Percentiles rank a stretch among this genome's conserved stretches.
Evolutionary conservation across 2,329 filamentous ascomycete genomes (phyloP).

Genomic region (Fusarium sp.): DNA sequence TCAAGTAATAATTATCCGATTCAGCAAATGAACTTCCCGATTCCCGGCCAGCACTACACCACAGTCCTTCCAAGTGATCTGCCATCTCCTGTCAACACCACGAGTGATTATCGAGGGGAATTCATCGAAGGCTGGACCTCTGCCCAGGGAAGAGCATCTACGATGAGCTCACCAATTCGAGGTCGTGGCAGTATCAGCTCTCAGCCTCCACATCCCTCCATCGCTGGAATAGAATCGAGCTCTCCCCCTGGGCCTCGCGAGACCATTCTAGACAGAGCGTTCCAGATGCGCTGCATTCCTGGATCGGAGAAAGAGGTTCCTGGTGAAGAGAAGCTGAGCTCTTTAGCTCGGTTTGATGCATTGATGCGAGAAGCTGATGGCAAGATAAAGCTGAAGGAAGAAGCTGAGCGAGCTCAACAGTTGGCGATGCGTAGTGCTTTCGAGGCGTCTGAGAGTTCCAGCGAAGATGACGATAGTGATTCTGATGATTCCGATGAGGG

Average conservation of each 20-base stretch:
- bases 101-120: constrained; percentile 67
- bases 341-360: constrained; percentile 74
- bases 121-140: constrained; percentile 73
- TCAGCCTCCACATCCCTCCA: constrained; percentile 56
- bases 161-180: constrained; percentile 68
- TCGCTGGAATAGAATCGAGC: constrained; percentile 58
- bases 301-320: constrained; percentile 67
- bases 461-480: constrained; percentile 56
- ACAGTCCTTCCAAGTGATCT: constrained; percentile 67
- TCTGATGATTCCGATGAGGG: constrained; percentile 59
- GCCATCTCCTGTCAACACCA: constrained; percentile 68
- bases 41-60: constrained; percentile 64
- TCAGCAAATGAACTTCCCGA: constrained; percentile 56
- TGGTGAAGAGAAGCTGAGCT: constrained; percentile 74
- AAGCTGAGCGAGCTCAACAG: constrained; percentile 52
- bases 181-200: constrained; percentile 69
- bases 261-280: constrained; percentile 76
- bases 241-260: constrained; percentile 69
- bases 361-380: constrained; percentile 73
- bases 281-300: constrained; percentile 73
- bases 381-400: constrained; percentile 59
- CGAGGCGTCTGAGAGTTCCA: constrained; percentile 64
- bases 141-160: constrained; percentile 70
- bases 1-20: constrained; percentile 62
- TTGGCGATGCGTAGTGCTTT: constrained; percentile 62